Base-by-base conservation (phyloP, 2,329 filamentous ascomycete species). In the Exophiala viscosa region DNA sequence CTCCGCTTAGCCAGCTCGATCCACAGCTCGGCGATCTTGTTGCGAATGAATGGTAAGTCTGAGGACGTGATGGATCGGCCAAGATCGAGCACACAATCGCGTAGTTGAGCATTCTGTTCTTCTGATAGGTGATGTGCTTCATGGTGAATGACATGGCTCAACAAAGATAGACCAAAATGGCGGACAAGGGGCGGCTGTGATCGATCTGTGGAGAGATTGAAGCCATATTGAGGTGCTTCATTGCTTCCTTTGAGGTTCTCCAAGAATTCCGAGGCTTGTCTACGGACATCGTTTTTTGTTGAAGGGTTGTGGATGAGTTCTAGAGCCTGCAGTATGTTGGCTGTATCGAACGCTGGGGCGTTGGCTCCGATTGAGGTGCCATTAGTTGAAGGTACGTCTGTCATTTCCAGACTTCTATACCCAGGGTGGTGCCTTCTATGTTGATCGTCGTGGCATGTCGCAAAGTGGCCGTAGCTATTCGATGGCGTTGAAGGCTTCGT, bases 21-120 rank as follows among this genome's bases (percentile, higher is more conserved):
- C 93, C 93, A 99, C 57, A 99, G 74, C 71, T 95, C 87, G 23
- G 89, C 90, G 32, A 93, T 86, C 74, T 99, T 99, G 77, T 95
- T 97, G 62, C 92, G 82, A 60, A 96, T 76, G 67, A 91, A 99
- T 31, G 80, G 70, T 2, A 90, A 88, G 66, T 97, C 92, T 15
- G 84, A 79, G 41, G 80, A 79, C 4, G 82, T 77, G 39, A 95
- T 76, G 56, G 80, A 79, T 64, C 87, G 82, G 10, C 90, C 88
- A 10, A 99, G 83, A 66, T 86, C 79, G 50, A 96, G 72, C 39
- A 96, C 83, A 81, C 91, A 93, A 53, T 78, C 77, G 45, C 88
- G 83, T 50, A 99, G 72, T 47, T 82, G 80, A 23, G 75, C 73
- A 14, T 83, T 82, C 68, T 96, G 85, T 17, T 84, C 81, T 23